Percentiles rank a stretch among this genome's conserved stretches.
phyloP scores from a whole-genome alignment of 2,329 filamentous ascomycete genomes.

The Paramyrothecium roridum region DNA sequence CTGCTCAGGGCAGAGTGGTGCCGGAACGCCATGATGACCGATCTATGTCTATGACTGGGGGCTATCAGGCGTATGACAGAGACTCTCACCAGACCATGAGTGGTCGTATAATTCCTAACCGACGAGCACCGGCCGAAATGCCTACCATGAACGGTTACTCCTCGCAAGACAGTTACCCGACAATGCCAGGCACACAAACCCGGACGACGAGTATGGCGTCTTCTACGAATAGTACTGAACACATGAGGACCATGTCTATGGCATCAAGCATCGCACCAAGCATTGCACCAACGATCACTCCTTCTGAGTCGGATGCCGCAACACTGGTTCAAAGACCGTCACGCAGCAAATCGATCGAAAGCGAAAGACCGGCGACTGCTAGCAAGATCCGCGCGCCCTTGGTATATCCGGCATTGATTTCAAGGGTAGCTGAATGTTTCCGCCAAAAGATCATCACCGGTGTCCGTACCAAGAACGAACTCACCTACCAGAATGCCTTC shows the following conservation, averaged over 20 bases:
- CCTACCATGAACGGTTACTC: slow-evolving; percentile 32
- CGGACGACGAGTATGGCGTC: slow-evolving; percentile 62
- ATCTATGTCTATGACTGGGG: slow-evolving; percentile 92
- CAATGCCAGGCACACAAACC: slow-evolving; percentile 51
- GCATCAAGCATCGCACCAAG: slow-evolving; percentile 77
- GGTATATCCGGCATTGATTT: slow-evolving; percentile 90
- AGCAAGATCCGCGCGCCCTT: slow-evolving; percentile 70
- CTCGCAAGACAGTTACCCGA: slow-evolving; percentile 34
- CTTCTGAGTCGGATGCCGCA: slow-evolving; percentile 52
- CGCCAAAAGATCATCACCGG: slow-evolving; percentile 81
- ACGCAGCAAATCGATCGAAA: slow-evolving; percentile 51
- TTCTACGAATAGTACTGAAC: slow-evolving; percentile 43
- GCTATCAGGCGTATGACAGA: slow-evolving; percentile 63
- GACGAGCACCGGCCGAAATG: slow-evolving; percentile 42
- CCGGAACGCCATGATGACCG: slow-evolving; percentile 90
- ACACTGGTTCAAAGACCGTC: slow-evolving; percentile 55
- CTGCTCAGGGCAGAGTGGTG: slow-evolving; percentile 85
- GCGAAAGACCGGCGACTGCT: slow-evolving; percentile 54
- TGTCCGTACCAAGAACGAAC: slow-evolving; percentile 91
- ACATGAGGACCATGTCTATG: slow-evolving; percentile 81
- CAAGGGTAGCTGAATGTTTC: slow-evolving; percentile 90
- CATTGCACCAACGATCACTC: slow-evolving; percentile 65
- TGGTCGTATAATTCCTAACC: slow-evolving; percentile 83
- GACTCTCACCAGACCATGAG: slow-evolving; percentile 90
- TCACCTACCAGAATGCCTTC: slow-evolving; percentile 97